These are phyloP conservation scores for Colletotrichum sidae DNA, from an alignment of 2,329 filamentous ascomycete genomes.

Conservation along the genomic window DNA sequence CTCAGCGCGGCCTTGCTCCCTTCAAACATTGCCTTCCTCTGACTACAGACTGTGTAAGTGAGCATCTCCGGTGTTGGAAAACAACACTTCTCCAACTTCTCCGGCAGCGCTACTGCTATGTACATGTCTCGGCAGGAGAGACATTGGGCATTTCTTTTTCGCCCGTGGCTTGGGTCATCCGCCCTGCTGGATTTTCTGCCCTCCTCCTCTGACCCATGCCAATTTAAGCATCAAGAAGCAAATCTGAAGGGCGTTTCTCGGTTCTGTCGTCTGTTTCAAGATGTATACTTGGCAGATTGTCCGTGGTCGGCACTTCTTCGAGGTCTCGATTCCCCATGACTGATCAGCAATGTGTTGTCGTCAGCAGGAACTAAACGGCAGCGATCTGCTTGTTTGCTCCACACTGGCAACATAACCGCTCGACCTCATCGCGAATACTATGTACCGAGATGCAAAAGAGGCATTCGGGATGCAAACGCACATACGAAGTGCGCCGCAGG, in stretches of 20 bases:
- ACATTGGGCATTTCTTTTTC: slow-evolving; percentile 19
- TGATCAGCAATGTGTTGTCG: slow-evolving; percentile 9
- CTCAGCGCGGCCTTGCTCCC: neutral
- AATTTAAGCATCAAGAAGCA: neutral
- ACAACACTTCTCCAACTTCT: too few relatives aligned
- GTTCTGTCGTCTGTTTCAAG: slow-evolving; percentile 10
- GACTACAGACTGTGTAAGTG: too few relatives aligned
- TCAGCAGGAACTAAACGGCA: slow-evolving; percentile 1
- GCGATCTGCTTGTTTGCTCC: slow-evolving; percentile 21
- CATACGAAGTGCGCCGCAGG: slow-evolving; percentile 2
- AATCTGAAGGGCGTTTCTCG: neutral
- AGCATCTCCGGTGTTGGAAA: too few relatives aligned
- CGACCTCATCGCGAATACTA: neutral
- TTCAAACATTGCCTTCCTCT: neutral
- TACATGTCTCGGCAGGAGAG: too few relatives aligned
- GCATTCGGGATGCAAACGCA: slow-evolving; percentile 1
- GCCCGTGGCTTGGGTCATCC: slow-evolving; percentile 27
- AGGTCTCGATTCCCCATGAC: neutral
- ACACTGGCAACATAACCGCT: neutral
- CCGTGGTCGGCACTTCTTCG: slow-evolving; percentile 1
- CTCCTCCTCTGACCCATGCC: neutral
- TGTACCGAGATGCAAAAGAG: slow-evolving; percentile 16
- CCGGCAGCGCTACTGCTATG: too few relatives aligned
- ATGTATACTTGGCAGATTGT: neutral
- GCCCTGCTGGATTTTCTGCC: slow-evolving; percentile 13